Evolutionary conservation across 768 basidiomycete genomes (phyloP), one percentile per base, ranked within the genome.

Genomic region (Hebeloma cylindrosporum): DNA sequence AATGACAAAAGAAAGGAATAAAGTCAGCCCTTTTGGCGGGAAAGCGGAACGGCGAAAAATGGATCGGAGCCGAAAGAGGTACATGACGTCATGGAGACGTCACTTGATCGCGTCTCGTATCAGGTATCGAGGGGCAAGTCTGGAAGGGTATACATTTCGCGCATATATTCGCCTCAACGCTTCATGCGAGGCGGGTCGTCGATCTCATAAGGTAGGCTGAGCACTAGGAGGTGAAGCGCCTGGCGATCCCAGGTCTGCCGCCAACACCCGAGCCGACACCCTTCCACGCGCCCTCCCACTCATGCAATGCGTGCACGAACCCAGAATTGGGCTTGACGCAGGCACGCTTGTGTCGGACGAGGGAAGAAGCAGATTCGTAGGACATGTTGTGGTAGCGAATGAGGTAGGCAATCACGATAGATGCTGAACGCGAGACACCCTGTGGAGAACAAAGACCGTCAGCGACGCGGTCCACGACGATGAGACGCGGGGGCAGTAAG

Each of bases 251-350:
- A 14, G 42, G 48, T 13, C 48, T 39, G 3, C 30, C 37, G 21
- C 46, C 46, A 9, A 23, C n/a, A 26, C 21, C 30, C 4, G n/a
- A 22, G 3, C 39, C 33, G 2, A 22, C 33, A 16, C 30, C 5
- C 2, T 28, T 18, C 1, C 43, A 20, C 2, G 40, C 7, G 5
- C 23, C 58, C 47, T 84, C 82, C 82, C 82, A 85, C 20, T 80
- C 78, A 16, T 73, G 69, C 10, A 85, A 63, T 0, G 77, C 75
- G 0, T 68, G 61, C 14, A 87, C 78, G 56, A 89, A 90, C 4
- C 83, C 86, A n/a, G 82, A 67, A 56, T 90, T 90, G 11, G 87
- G 87, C 58, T 87, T 85, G 49, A 82, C 70, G 57, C 87, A 90
- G 3, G 85, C 78, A 14, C 87, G 77, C 52, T 80, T 79, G 43